Base-by-base conservation (phyloP, 495 filamentous ascomycete species). In the Extremus antarcticus region DNA sequence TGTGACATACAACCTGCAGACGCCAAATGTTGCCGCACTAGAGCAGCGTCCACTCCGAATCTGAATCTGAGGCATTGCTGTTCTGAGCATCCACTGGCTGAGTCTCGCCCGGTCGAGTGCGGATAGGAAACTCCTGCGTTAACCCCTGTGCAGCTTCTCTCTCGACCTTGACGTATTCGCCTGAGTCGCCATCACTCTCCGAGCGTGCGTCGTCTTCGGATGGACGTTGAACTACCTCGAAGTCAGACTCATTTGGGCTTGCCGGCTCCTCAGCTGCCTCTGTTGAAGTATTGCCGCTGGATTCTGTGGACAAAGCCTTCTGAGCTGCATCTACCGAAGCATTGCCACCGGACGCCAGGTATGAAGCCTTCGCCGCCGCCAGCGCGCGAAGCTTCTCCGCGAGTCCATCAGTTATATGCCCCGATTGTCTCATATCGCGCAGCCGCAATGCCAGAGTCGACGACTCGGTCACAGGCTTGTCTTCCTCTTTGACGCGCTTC, bases 11-110 rank as follows among this genome's bases (percentile, higher is more conserved):
- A n/a, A n/a, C n/a, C n/a, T n/a, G n/a, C n/a, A n/a, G n/a, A n/a
- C n/a, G n/a, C n/a, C 23, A 25, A 25, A 25, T 16, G 47, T 19
- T 15, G 4, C 22, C 47, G n/a, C 29, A 13, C 24, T 29, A 51
- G 3, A 51, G 3, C 2, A 56, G 4, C 50, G 46, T 25, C 55
- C 55, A 57, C 2, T 57, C 55, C 11, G 55, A 46, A 25, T 57
- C 55, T 1, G 48, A 52, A 24, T 46, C 55, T 40, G 9, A 24
- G 1, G 25, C 48, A 22, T 20, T 3, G 23, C 3, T 15, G 25
- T 39, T 9, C 25, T 22, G 21, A 15, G 41, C 38, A 49, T 23
- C 25, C 2, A 19, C 19, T 19, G 20, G 23, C 49, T n/a, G 15
- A 10, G 17, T 51, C 10, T 15, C 25, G 9, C 13, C 17, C 19